Evolutionary conservation across 305 asterid genomes (phyloP).

Genomic region (Coffea humblotiana): DNA sequence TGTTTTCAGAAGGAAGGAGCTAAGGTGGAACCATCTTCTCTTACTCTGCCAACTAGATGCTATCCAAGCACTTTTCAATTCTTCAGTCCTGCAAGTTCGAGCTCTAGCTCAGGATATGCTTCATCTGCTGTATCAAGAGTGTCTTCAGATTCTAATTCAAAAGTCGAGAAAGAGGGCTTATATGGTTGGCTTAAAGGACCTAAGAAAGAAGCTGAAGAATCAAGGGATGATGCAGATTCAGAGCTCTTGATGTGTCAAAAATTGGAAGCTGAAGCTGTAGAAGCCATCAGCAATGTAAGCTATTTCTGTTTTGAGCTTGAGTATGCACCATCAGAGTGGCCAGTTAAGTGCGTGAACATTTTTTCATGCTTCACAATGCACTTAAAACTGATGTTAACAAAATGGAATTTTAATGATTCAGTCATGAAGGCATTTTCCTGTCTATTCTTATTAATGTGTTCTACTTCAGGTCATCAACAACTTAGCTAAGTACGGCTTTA

Average conservation of each 20-base stretch:
- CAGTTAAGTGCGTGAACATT: neutral
- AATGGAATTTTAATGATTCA: too few relatives aligned
- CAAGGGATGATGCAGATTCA: slow-evolving; percentile 41
- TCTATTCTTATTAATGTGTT: neutral
- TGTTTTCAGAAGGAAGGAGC: slow-evolving; percentile 17
- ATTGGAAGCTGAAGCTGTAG: slow-evolving; percentile 51
- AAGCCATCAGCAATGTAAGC: slow-evolving; percentile 51
- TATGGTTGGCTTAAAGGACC: slow-evolving; percentile 38
- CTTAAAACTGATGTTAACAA: neutral
- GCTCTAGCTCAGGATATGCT: slow-evolving; percentile 26
- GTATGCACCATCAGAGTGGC: neutral
- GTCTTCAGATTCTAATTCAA: slow-evolving; percentile 29
- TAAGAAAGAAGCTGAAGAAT: slow-evolving; percentile 39
- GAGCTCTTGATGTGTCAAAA: slow-evolving; percentile 39
- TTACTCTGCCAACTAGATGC: slow-evolving; percentile 19
- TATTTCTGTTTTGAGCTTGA: neutral
- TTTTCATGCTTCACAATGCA: neutral
- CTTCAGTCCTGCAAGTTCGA: slow-evolving; percentile 31
- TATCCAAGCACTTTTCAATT: slow-evolving; percentile 23
- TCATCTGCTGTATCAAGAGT: slow-evolving; percentile 34
- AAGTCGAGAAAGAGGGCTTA: slow-evolving; percentile 40
- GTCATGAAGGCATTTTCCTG: neutral
- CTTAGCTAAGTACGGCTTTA: neutral
- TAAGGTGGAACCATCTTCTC: slow-evolving; percentile 4
- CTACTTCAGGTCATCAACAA: neutral